Evolutionary conservation across 2,329 filamentous ascomycete genomes (phyloP).

Genomic region (Drechslera avenae): DNA sequence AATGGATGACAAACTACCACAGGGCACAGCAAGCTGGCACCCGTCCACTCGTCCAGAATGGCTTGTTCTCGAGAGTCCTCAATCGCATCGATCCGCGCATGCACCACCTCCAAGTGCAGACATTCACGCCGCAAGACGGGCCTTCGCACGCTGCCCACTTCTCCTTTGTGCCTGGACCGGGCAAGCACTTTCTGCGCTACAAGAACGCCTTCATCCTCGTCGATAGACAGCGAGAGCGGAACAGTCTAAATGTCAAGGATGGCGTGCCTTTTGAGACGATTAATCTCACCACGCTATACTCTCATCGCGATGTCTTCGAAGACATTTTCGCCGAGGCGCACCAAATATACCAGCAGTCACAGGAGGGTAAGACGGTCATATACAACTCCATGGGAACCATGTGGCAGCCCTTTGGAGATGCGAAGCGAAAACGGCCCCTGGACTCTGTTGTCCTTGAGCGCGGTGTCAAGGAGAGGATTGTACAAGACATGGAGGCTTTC

Average conservation of each 20-base stretch:
- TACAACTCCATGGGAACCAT: slow-evolving; percentile 84
- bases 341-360: slow-evolving; percentile 73
- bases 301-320: slow-evolving; percentile 87
- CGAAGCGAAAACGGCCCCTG: slow-evolving; percentile 83
- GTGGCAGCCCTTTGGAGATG: slow-evolving; percentile 83
- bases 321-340: slow-evolving; percentile 89
- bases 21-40: slow-evolving; percentile 60
- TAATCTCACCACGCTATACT: slow-evolving; percentile 88
- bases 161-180: slow-evolving; percentile 87
- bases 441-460: slow-evolving; percentile 85
- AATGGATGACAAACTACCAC: slow-evolving; percentile 89
- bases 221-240: slow-evolving; percentile 82
- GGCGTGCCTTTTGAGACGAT: slow-evolving; percentile 94
- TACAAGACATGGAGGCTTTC: slow-evolving; percentile 83
- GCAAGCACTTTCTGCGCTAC: slow-evolving; percentile 85
- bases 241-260: slow-evolving; percentile 73
- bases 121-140: slow-evolving; percentile 66
- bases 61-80: slow-evolving; percentile 60
- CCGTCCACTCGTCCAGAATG: slow-evolving; percentile 34
- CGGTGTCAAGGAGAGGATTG: slow-evolving; percentile 80
- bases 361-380: slow-evolving; percentile 91
- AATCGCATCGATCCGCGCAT: slow-evolving; percentile 64
- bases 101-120: slow-evolving; percentile 69
- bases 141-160: slow-evolving; percentile 80
- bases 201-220: slow-evolving; percentile 86